Base-by-base conservation (phyloP, 345 rosid species). In the Aquilaria yunnanensis region DNA sequence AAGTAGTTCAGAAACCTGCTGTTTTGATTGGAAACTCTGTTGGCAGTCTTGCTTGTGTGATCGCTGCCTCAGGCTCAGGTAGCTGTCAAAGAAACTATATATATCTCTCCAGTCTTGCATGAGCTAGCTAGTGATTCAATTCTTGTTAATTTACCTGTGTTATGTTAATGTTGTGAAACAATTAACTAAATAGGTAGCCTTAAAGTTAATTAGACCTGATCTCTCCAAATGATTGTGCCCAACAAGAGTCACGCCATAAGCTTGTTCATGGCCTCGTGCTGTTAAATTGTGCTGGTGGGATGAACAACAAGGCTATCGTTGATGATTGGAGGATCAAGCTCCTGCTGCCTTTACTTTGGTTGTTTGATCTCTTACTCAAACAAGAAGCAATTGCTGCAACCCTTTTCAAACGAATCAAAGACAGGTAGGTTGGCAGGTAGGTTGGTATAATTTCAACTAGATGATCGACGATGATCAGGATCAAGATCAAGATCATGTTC, bases 271-370 rank as follows among this genome's bases (percentile, higher is more conserved):
- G 91, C n/a, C 83, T 92, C 46, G 98, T 79, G 61, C 77, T 92
- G 57, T 65, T 92, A 78, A 92, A 92, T 7, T 92, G 96, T 75
- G 81, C 98, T 32, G 96, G 98, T 69, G 96, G 98, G 55, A 89
- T 92, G 98, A 92, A 92, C 78, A 89, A 89, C 76, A 89, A 92
- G 78, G 96, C 96, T 2, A 74, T 89, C 62, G 88, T 92, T 66
- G 93, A 92, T 32, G 96, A 92, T 77, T 92, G 98, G 96, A 84
- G 98, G 83, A 87, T 92, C 83, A 92, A 83, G 78, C 77, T 89
- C 4, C 29, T 92, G 53, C 66, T 83, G 23, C 96, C 96, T 10
- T 66, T 92, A 73, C 85, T 92, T 58, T 87, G 82, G 82, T 73
- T 92, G 47, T 11, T 92, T 31, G 98, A 89, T 76, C 85, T 87